Evolutionary conservation across 768 basidiomycete species (phyloP), one percentile per base, ranked within the genome.

Genomic region (Agrocybe praecox): DNA sequence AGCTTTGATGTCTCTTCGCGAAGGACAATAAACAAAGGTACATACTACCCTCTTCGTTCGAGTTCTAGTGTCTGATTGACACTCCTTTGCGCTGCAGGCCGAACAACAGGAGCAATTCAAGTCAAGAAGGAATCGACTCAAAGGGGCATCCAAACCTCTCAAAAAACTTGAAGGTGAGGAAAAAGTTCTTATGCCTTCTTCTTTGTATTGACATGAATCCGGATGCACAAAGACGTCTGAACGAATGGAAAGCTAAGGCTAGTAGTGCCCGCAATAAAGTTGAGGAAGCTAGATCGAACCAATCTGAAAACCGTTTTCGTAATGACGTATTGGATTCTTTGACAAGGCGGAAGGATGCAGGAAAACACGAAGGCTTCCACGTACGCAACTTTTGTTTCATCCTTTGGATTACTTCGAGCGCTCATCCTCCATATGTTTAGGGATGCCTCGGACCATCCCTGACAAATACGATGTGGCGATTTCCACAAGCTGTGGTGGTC

Each of bases 401-500:
- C 22, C 22, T 19, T 14, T 18, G 10, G 10, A 6, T 55, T 10
- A 23, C n/a, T 47, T 22, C 11, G 17, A 2, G n/a, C n/a, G 6
- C 51, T 60, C n/a, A 52, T 53, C 19, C 36, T 21, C 55, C 24
- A 62, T 32, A 29, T 18, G 21, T 26, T 0, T 61, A 97, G 95
- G 96, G 96, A 6, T 94, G 96, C 24, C 82, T 99, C 2, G 96
- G 96, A 91, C 93, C 2, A 98, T 99, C 61, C 88, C 93, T 22
- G 94, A 96, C 74, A 93, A 95, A 69, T 98, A 96, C 70, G 96
- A 99, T 64, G 82, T 98, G 21, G 96, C 96, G 0, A 86, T 98
- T 49, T 92, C 96, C 2, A 99, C 96, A 0, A 96, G 96, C 2
- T 94, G 92, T 57, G 80, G 93, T 53, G 80, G 84, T 6, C 76